Conservation (phyloP, 2,329 filamentous ascomycete species). For the Knufia petricola region DNA sequence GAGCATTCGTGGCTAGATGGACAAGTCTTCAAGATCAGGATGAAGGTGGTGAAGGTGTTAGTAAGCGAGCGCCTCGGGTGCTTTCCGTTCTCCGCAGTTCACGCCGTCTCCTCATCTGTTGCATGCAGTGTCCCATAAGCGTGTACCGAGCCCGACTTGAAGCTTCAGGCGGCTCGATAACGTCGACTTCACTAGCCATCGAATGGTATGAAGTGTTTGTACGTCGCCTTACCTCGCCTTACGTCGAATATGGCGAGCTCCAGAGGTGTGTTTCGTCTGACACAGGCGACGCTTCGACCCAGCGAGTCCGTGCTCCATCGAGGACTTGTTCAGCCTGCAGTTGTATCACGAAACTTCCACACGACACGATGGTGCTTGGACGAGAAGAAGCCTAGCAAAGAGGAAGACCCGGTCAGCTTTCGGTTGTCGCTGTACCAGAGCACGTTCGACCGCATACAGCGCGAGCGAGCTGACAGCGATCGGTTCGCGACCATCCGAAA, state of each 20-base stretch:
- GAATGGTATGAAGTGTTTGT: neutral
- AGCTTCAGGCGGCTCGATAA: neutral
- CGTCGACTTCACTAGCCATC: neutral
- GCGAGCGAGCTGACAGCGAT: constrained; percentile 40
- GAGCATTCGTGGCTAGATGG: no score
- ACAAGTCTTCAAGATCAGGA: neutral
- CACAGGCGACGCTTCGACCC: neutral
- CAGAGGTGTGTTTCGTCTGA: neutral
- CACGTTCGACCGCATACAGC: constrained; percentile 47
- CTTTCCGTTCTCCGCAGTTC: neutral
- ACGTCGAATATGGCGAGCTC: neutral
- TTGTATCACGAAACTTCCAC: neutral
- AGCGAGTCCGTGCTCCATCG: neutral
- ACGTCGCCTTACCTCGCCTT: neutral
- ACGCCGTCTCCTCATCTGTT: neutral
- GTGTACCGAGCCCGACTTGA: neutral
- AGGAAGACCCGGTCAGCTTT: constrained; percentile 39
- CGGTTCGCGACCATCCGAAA: constrained; percentile 25
- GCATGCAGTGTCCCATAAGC: neutral
- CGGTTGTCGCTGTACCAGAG: constrained; percentile 54
- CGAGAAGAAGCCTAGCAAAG: constrained; percentile 20
- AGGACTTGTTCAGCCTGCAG: neutral
- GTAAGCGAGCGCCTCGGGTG: no score
- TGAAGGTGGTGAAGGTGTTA: neutral
- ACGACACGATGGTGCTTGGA: neutral